Evolutionary conservation across 1,139 yeast genomes (phyloP).

Genomic region (Suhomyces terraborum): DNA sequence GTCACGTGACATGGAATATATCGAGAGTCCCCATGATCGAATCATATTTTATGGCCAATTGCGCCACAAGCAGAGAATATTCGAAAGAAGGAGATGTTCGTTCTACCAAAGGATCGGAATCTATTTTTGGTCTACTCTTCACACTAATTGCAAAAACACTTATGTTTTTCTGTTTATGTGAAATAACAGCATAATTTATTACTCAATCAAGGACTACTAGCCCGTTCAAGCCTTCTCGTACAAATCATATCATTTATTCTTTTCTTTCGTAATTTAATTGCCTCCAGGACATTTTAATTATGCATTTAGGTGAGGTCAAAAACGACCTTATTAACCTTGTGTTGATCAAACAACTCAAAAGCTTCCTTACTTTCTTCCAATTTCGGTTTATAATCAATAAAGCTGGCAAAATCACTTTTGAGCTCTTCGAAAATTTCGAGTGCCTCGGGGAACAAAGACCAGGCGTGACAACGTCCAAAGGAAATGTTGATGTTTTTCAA

Average conservation of each 20-base stretch:
- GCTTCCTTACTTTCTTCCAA: conserved; percentile 50
- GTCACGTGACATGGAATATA: too few relatives aligned
- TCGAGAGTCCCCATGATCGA: too few relatives aligned
- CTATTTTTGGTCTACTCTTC: too few relatives aligned
- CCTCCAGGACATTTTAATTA: conserved; percentile 3
- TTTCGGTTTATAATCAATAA: conserved; percentile 49
- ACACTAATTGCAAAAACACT: too few relatives aligned
- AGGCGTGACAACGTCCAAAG: conserved; percentile 67
- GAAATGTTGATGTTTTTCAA: conserved; percentile 58
- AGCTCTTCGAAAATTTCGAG: conserved; percentile 48
- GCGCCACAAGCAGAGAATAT: too few relatives aligned
- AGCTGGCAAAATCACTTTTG: conserved; percentile 46
- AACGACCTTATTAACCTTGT: conserved; percentile 58
- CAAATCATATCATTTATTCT: background rate
- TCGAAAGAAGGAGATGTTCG: too few relatives aligned
- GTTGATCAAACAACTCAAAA: conserved; percentile 54
- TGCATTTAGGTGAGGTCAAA: conserved; percentile 29
- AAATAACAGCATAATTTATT: too few relatives aligned
- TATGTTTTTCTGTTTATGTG: too few relatives aligned
- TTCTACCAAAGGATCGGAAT: too few relatives aligned
- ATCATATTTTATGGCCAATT: too few relatives aligned
- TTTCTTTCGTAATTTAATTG: background rate
- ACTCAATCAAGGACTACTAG: background rate
- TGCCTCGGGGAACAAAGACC: conserved; percentile 58
- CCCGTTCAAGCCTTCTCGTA: background rate